Evolutionary conservation across 768 basidiomycete species (phyloP).

Genomic region (Lactifluus echinatus): DNA sequence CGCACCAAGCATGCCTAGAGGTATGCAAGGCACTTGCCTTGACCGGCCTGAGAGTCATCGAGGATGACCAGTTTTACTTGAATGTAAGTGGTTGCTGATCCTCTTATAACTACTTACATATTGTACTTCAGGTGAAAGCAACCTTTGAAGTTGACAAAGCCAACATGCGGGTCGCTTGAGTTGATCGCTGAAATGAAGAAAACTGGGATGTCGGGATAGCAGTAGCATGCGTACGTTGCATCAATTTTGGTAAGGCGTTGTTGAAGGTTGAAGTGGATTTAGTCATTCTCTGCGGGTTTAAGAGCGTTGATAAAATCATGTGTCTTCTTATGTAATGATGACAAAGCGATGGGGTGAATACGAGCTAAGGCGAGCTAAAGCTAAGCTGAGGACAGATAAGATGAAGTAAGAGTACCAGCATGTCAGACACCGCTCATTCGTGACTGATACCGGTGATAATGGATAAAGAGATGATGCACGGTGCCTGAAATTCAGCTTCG

Average conservation of each 20-base stretch:
- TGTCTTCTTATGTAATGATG: background rate
- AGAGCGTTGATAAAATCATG: background rate
- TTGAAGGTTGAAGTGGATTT: background rate
- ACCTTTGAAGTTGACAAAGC: slow-evolving; percentile 16
- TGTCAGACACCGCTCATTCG: background rate
- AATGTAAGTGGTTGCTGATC: slow-evolving; percentile 33
- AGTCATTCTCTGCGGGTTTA: background rate
- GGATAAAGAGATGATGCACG: background rate
- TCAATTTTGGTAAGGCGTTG: too few species aligned
- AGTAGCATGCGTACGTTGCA: too few species aligned
- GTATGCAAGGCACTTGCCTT: slow-evolving; percentile 66
- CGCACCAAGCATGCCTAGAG: slow-evolving; percentile 60
- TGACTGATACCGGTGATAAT: background rate
- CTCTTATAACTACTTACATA: background rate
- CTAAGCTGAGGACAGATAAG: background rate
- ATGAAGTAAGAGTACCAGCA: background rate
- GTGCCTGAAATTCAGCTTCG: background rate
- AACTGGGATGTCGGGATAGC: too few species aligned
- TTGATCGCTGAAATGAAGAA: background rate
- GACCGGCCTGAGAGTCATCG: slow-evolving; percentile 57
- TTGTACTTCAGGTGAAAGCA: slow-evolving; percentile 4
- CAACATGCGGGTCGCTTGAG: background rate
- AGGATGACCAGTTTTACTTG: slow-evolving; percentile 55
- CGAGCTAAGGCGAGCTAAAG: too few species aligned
- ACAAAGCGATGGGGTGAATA: slow-evolving; percentile 2